A percentile compares a stretch with the other conserved stretches of the same genome.
phyloP scores from a whole-genome alignment of 106 monocot genomes.

The Dendrobium nobile region DNA sequence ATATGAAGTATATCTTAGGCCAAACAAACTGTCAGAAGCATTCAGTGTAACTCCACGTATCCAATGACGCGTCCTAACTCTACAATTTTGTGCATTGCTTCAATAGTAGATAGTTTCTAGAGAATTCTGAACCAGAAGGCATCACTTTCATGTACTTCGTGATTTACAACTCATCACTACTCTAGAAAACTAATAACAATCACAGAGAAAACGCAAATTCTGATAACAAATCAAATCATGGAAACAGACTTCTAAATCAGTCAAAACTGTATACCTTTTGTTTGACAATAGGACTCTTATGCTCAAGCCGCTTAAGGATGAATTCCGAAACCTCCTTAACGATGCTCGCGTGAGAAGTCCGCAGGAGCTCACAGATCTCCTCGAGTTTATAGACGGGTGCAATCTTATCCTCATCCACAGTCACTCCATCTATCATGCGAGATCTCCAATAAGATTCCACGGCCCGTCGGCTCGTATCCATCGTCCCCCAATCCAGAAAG shows the following conservation, averaged over 20 bases:
- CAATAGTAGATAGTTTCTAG: background rate
- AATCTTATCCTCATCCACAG: constrained; percentile 91
- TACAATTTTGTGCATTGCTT: background rate
- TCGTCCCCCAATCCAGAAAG: constrained; percentile 14
- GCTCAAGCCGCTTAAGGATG: constrained; percentile 81
- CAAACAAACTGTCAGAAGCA: background rate
- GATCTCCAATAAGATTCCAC: constrained; percentile 98
- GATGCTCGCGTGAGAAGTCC: constrained; percentile 57
- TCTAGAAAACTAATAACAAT: background rate
- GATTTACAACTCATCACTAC: background rate
- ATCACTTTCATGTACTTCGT: background rate
- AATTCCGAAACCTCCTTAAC: constrained; percentile 95
- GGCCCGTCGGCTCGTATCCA: constrained; percentile 91
- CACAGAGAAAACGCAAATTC: background rate
- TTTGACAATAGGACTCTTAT: constrained; percentile 95
- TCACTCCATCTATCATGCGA: constrained; percentile 85
- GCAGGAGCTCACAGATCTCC: constrained; percentile 86
- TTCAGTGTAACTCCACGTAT: background rate
- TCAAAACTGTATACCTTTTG: constrained; percentile 54
- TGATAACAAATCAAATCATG: background rate
- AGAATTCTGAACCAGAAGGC: background rate
- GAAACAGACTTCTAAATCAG: background rate
- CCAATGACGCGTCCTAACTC: background rate
- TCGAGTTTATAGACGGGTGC: constrained; percentile 95
- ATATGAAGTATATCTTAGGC: background rate